Evolutionary conservation across 2,329 filamentous ascomycete genomes (phyloP).

Genomic region (Parascedosporium putredinis): DNA sequence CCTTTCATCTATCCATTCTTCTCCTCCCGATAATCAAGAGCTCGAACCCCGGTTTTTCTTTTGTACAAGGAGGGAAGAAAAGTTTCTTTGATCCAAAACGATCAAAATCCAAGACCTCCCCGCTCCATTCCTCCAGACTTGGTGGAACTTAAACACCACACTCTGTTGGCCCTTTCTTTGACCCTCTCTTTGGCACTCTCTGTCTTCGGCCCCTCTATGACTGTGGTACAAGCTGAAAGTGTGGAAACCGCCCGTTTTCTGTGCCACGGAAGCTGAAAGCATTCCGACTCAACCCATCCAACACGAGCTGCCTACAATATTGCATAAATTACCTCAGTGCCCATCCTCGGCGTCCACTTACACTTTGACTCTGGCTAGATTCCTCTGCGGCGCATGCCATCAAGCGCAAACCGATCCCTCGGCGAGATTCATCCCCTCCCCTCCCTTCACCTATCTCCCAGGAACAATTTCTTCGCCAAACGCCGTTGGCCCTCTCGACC

Average conservation of each 20-base stretch:
- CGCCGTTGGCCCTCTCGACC: neutral
- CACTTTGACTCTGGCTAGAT: neutral
- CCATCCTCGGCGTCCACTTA: slow-evolving; percentile 3
- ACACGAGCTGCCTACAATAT: neutral
- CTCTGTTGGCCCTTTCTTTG: no score
- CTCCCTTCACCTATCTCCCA: neutral
- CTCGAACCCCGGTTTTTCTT: neutral
- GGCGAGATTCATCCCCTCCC: neutral
- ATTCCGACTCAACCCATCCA: neutral
- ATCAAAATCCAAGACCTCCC: neutral
- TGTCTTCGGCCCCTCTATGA: no score
- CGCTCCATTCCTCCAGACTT: neutral
- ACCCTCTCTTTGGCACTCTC: no score
- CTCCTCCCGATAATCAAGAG: neutral
- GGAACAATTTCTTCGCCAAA: neutral
- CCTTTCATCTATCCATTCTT: neutral
- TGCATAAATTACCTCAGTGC: slow-evolving; percentile 1
- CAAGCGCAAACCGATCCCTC: slow-evolving; percentile 1
- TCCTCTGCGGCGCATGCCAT: neutral
- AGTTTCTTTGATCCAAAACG: neutral
- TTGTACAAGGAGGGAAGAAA: neutral
- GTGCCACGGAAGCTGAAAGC: neutral
- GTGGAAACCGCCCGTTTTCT: neutral
- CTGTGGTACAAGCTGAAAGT: slow-evolving; percentile 1
- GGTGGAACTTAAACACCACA: slow-evolving; percentile 2